A percentile compares a stretch with the other conserved stretches of the same genome.
phyloP scores from a whole-genome alignment of 2,329 filamentous ascomycete species.

The Ceratocystiopsis brevicomis region DNA sequence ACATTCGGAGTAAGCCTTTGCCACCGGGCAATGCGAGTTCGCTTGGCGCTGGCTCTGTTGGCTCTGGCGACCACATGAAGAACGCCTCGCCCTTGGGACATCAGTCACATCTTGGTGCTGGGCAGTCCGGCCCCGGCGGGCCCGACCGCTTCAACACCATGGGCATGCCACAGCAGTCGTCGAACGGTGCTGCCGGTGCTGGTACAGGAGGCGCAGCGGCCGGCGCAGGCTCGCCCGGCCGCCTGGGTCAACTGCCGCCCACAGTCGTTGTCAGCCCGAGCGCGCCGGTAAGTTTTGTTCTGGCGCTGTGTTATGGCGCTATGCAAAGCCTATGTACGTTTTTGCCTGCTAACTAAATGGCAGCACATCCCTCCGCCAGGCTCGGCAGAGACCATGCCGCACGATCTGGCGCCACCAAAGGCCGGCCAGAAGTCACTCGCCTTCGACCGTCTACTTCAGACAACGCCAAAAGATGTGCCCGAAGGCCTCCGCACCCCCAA shows the following conservation, averaged over 20 bases:
- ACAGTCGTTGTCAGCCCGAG: slow-evolving; percentile 92
- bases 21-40: slow-evolving; percentile 33
- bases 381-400: slow-evolving; percentile 91
- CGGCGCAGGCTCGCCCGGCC: slow-evolving; percentile 40
- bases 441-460: slow-evolving; percentile 80
- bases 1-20: slow-evolving; percentile 65
- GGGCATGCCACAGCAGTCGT: slow-evolving; percentile 19
- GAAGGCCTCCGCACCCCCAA: slow-evolving; percentile 91
- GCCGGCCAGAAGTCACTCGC: slow-evolving; percentile 74
- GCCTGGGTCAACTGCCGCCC: slow-evolving; percentile 50
- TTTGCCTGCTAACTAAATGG: slow-evolving; percentile 5
- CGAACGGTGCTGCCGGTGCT: not conserved
- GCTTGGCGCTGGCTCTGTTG: slow-evolving; percentile 22
- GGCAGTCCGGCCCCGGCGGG: slow-evolving; percentile 13
- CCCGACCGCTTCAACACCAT: slow-evolving; percentile 19
- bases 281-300: slow-evolving; percentile 47
- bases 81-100: slow-evolving; percentile 14
- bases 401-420: slow-evolving; percentile 87
- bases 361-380: slow-evolving; percentile 86
- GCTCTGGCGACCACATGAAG: slow-evolving; percentile 1
- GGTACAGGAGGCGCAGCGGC: slow-evolving; percentile 22
- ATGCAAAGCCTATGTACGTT: slow-evolving; percentile 9
- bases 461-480: slow-evolving; percentile 87
- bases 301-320: too few species aligned
- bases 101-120: slow-evolving; percentile 18